Evolutionary conservation across 148 eudicot species (phyloP), one percentile per base, ranked within the genome.

Genomic region (Chenopodium berlandieri): DNA sequence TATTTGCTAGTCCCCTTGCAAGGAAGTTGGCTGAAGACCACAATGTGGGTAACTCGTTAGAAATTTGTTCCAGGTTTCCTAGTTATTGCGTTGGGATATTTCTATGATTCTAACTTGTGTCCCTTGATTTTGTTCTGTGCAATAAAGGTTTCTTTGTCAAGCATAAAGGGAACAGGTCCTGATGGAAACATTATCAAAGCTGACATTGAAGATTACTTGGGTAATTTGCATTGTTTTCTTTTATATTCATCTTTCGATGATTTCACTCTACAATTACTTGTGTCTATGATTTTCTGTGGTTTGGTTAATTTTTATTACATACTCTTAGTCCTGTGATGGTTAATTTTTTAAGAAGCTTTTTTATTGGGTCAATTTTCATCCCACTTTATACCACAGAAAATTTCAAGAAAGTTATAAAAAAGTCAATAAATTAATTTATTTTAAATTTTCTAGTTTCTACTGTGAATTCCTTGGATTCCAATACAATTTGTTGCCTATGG

Each of bases 1-100:
- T 96, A 82, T 96, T 94, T 86, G 98, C 95, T 76, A 96, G 99
- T 84, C 99, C 99, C 82, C 93, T 94, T 80, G 99, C 99, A 58
- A 88, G 88, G 88, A 96, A 91, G 85, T 85, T 92, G 86, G 99
- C 98, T 68, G 97, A 96, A 90, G 99, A 96, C 75, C 83, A 90
- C 86, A 89, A 90, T 76, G 98, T 96, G 83, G 73, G 81, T 70
- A 50, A 46, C 67, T 40, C 22, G n/a, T 22, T 65, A 47, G 46
- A 84, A 73, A 23, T 62, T 77, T 71, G 68, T 48, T 80, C 50
- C 46, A 16, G 62, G 77, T 31, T 77, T 80, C 37, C 47, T 73
- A 34, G 23, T 66, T 54, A 58, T 65, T 50, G 27, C 47, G 32
- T 58, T 22, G 0, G 60, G 10, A 32, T 30, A 34, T 54, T 17